Evolutionary conservation across 1,284 basidiomycete genomes (phyloP).

Genomic region (Golubevia pallescens): DNA sequence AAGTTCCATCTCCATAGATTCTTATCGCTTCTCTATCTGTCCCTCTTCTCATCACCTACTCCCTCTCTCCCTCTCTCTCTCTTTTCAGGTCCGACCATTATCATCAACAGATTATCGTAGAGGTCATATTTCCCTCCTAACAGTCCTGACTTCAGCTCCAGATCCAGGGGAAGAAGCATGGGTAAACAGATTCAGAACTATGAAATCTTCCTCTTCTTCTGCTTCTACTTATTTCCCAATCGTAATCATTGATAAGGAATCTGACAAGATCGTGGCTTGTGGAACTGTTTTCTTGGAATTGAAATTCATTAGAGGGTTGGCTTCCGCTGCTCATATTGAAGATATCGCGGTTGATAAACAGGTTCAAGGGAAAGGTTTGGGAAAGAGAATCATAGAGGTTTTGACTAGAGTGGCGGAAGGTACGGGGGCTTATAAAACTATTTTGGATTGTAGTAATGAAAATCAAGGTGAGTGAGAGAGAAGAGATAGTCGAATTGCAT

Average conservation of each 20-base stretch:
- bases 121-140: constrained; percentile 82
- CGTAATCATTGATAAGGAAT: constrained; percentile 78
- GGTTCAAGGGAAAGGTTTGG: constrained; percentile 88
- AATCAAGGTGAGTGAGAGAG: constrained; percentile 93
- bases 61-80: constrained; percentile 2
- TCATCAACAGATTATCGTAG: constrained; percentile 82
- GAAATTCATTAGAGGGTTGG: constrained; percentile 85
- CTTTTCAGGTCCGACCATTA: constrained; percentile 80
- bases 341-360: constrained; percentile 90
- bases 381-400: constrained; percentile 82
- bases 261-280: constrained; percentile 81
- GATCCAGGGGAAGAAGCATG: constrained; percentile 75
- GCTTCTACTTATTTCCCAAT: constrained; percentile 75
- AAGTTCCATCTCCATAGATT: constrained; percentile 43
- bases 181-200: constrained; percentile 25
- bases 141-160: constrained; percentile 78
- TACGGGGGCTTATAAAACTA: constrained; percentile 89
- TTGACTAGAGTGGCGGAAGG: constrained; percentile 76
- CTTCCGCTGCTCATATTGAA: constrained; percentile 90
- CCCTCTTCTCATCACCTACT: not conserved
- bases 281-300: constrained; percentile 86
- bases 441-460: constrained; percentile 87
- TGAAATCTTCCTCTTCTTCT: constrained; percentile 12
- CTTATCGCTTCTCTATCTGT: constrained; percentile 43
- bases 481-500: no score